Evolutionary conservation across 257 asterid genomes (phyloP), one percentile per base, ranked within the genome.

Genomic region (Lantana camara): DNA sequence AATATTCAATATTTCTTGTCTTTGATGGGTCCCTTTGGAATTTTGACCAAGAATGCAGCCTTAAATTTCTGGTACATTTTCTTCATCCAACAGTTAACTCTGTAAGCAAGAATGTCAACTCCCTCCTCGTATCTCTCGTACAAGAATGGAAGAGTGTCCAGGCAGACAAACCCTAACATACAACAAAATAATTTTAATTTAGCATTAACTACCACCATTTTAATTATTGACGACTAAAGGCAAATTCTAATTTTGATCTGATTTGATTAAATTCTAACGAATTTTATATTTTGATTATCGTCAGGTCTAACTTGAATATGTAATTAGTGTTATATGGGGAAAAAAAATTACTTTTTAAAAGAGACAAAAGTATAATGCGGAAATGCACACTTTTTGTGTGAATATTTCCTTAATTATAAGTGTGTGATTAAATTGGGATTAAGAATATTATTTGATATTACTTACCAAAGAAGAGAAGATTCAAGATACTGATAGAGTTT

Each of bases 391-490:
- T n/a, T n/a, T n/a, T n/a, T n/a, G n/a, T n/a, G n/a, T n/a, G n/a
- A n/a, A n/a, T n/a, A n/a, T n/a, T n/a, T n/a, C n/a, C n/a, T n/a
- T n/a, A n/a, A n/a, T 30, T 30, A 30, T 30, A 30, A 30, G 35
- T 30, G n/a, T n/a, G n/a, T 27, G 29, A 2, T 54, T 21, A n/a
- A 48, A 22, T 12, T 7, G 3, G 9, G 19, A 13, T 0, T n/a
- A n/a, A n/a, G n/a, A 48, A 21, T 29, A 20, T n/a, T n/a, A n/a
- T n/a, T 1, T 23, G 29, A 9, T 6, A 16, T 50, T 24, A 45
- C 81, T 73, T 72, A 82, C 94, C 85, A 8, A 82, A 74, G 59
- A 80, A 83, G 35, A 85, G 60, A 61, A 85, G 85, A 82, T 85
- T 85, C 80, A 83, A 69, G 66, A 73, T 69, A 54, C 77, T 78